Conservation (phyloP, 2,329 filamentous ascomycete species). For the Phialophora chinensis region DNA sequence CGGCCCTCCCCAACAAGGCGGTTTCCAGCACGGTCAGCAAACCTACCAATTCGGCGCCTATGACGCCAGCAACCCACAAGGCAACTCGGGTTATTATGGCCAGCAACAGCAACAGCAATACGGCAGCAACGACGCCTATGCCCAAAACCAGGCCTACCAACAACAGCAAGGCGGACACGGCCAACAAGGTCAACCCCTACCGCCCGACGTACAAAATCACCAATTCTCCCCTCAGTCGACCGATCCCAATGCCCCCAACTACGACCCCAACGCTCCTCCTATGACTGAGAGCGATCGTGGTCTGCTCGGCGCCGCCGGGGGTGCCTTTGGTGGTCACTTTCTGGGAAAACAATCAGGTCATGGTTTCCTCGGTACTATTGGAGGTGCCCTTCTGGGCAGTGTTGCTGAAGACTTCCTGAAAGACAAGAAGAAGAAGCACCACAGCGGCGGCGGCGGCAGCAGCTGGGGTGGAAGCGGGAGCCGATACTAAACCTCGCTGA, state of each 20-base stretch:
- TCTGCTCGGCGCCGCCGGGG: conserved; percentile 62
- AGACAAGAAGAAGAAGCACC: conserved; percentile 49
- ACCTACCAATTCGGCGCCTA: conserved; percentile 45
- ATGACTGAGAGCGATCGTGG: conserved; percentile 61
- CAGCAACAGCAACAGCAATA: conserved; percentile 27
- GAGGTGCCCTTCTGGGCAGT: conserved; percentile 33
- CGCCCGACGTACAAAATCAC: conserved; percentile 33
- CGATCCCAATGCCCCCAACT: conserved; percentile 50
- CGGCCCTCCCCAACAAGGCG: conserved; percentile 49
- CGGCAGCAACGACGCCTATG: conserved; percentile 34
- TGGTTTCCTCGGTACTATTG: conserved; percentile 62
- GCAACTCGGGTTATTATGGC: conserved; percentile 47
- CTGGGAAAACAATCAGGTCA: conserved; percentile 64
- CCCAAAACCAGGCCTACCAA: conserved; percentile 36
- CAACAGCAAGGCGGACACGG: conserved; percentile 27
- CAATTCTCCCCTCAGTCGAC: conserved; percentile 41
- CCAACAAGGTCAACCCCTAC: conserved; percentile 22
- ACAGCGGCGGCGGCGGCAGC: conserved; percentile 31
- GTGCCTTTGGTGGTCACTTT: conserved; percentile 62
- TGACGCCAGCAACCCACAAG: conserved; percentile 45
- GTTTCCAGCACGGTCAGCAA: conserved; percentile 56
- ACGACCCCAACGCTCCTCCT: conserved; percentile 51
- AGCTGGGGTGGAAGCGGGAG: conserved; percentile 38
- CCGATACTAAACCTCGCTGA: conserved; percentile 24
- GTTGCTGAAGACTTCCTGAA: conserved; percentile 63